Percentiles rank a stretch among this genome's conserved stretches.
These are phyloP conservation scores for Jaenimonas drosophilae DNA, from an alignment of 208 protist species.

Conservation along the genomic window DNA sequence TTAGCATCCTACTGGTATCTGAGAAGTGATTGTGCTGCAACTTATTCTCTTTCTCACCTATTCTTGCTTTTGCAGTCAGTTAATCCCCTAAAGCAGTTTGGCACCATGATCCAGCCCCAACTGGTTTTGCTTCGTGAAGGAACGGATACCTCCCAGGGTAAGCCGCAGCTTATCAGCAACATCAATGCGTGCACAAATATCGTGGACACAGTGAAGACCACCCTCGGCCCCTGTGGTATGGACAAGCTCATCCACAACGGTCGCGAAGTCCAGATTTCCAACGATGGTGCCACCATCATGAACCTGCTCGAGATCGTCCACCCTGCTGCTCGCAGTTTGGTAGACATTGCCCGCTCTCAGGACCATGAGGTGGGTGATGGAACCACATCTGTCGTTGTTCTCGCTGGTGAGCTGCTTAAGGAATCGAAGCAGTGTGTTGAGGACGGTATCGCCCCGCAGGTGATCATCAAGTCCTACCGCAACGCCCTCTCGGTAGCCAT, in stretches of 20 bases:
- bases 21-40: too few species aligned
- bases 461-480: constrained; percentile 96
- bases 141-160: constrained; percentile 99
- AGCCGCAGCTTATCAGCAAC: constrained; percentile 99
- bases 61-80: background rate
- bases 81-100: background rate
- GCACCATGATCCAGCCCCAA: constrained; percentile 88
- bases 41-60: too few species aligned
- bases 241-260: constrained; percentile 99
- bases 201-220: constrained; percentile 94
- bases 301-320: constrained; percentile 99
- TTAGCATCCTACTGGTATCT: too few species aligned
- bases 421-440: constrained; percentile 98
- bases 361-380: constrained; percentile 99
- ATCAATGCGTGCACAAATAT: constrained; percentile 99
- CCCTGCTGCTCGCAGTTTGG: constrained; percentile 97
- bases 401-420: constrained; percentile 98
- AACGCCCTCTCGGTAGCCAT: constrained; percentile 67
- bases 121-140: constrained; percentile 99
- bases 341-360: constrained; percentile 99
- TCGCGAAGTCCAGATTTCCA: constrained; percentile 97
- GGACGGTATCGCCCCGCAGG: constrained; percentile 98
- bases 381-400: constrained; percentile 99
- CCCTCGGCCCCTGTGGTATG: constrained; percentile 99
- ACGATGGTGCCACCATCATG: constrained; percentile 99